A percentile compares a stretch with the other conserved stretches of the same genome.
phyloP scores from a whole-genome alignment of 2,329 filamentous ascomycete species.

The Neopestalotiopsis sp. region DNA sequence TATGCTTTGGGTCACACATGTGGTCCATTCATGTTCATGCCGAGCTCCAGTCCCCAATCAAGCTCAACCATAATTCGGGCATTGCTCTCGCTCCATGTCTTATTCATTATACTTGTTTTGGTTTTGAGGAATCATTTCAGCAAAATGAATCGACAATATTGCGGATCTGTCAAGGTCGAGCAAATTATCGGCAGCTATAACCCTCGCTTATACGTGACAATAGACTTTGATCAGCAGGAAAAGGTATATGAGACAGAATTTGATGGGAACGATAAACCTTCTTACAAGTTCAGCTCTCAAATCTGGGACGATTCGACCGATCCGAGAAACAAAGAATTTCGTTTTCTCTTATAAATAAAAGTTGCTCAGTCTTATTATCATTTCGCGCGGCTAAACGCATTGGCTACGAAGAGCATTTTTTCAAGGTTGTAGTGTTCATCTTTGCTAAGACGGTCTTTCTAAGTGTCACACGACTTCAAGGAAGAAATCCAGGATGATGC shows the following conservation, averaged over 20 bases:
- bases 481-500: not conserved
- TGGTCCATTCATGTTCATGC: constrained; percentile 1
- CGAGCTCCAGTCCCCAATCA: not conserved
- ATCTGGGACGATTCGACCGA: not conserved
- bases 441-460: not conserved
- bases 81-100: not conserved
- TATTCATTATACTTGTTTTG: not conserved
- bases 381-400: not conserved
- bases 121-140: not conserved
- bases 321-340: constrained; percentile 7
- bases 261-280: not conserved
- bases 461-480: not conserved
- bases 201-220: not conserved
- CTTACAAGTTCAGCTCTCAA: constrained; percentile 1
- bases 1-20: not conserved
- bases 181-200: not conserved
- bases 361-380: not conserved
- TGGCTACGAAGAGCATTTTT: not conserved
- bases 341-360: not conserved
- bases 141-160: not conserved
- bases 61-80: not conserved
- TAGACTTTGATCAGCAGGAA: constrained; percentile 7
- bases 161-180: not conserved
- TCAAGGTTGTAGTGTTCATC: not conserved
- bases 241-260: not conserved